Evolutionary conservation across 495 filamentous ascomycete species (phyloP).

Genomic region (Penicillium arizonense): DNA sequence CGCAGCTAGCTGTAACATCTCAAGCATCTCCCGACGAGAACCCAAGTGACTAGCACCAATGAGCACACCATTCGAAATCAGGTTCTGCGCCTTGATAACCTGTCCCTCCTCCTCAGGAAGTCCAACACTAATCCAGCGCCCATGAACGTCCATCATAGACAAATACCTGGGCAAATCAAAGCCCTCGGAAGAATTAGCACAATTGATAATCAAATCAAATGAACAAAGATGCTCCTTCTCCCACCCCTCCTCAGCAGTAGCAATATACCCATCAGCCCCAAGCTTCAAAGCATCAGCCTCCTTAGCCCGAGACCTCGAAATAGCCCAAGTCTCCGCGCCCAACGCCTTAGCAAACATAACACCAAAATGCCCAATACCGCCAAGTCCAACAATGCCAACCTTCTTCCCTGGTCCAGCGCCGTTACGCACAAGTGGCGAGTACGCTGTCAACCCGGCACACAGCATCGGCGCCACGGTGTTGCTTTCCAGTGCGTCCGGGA

Average conservation of each 20-base stretch:
- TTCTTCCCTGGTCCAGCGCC: slow-evolving; percentile 77
- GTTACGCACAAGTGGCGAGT: slow-evolving; percentile 72
- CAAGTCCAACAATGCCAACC: slow-evolving; percentile 75
- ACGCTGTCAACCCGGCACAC: slow-evolving; percentile 83
- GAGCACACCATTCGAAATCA: slow-evolving; percentile 73
- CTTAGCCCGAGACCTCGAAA: slow-evolving; percentile 67
- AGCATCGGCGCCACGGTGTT: slow-evolving; percentile 80
- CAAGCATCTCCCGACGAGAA: slow-evolving; percentile 73
- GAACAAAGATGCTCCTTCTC: slow-evolving; percentile 49
- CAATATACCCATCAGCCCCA: slow-evolving; percentile 74
- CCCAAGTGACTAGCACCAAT: slow-evolving; percentile 83
- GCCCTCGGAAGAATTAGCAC: slow-evolving; percentile 64
- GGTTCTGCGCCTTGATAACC: slow-evolving; percentile 70
- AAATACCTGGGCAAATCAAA: slow-evolving; percentile 73
- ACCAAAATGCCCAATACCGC: slow-evolving; percentile 75
- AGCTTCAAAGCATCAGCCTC: slow-evolving; percentile 64
- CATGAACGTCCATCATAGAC: slow-evolving; percentile 78
- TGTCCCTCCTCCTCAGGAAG: slow-evolving; percentile 79
- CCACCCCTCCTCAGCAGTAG: slow-evolving; percentile 67
- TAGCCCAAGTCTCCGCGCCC: slow-evolving; percentile 68
- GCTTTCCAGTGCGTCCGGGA: slow-evolving; percentile 69
- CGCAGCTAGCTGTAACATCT: slow-evolving; percentile 78
- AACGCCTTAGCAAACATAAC: slow-evolving; percentile 70
- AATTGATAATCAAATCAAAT: slow-evolving; percentile 76
- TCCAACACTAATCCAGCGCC: slow-evolving; percentile 78